Base-by-base conservation (phyloP, 2,329 filamentous ascomycete species). In the Nannizziopsis barbatae region DNA sequence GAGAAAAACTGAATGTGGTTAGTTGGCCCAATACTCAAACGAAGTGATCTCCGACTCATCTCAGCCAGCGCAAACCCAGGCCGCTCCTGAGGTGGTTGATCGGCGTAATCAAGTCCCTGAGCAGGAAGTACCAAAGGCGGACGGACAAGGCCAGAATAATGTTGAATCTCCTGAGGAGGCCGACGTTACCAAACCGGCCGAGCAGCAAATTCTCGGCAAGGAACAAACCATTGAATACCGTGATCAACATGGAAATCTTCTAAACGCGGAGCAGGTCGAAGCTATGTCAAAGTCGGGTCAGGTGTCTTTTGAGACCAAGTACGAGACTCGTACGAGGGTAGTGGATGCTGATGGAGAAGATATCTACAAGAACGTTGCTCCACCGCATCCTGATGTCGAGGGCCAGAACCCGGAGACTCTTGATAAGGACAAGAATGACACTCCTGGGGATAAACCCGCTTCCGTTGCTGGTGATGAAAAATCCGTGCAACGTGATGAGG, bases 211-310 rank as follows among this genome's bases (percentile, higher is more conserved):
- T 56, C 65, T 72, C 57, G 75, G 61, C 57, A 74, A 80, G 47
- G 85, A 94, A 67, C 85, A 95, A 69, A 83, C 82, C 57, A 73
- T 96, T 41, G 92, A 96, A 69, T 98, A 95, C 70, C 84, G 92
- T 47, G 92, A 96, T 65, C 86, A 95, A 66, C 75, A 94, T 58
- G 92, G 92, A 56, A 95, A 95, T 61, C 65, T 96, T 30, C 77
- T 98, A 30, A 73, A 90, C 60, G 80, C 84, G 47, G 84, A 88
- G 60, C 79, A 95, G 63, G 88, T 98, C 51, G 79, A 84, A 60
- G 79, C 77, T 15, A 78, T 98, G 30, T 55, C 63, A 18, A 62
- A 64, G 38, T 79, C 90, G 65, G 92, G 90, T 60, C 93, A 95
- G 68, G 89, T 96, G 51, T 86, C 87, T 60, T 95, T 98, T 71